Base-by-base conservation (phyloP, 129 eudicot species). In the Escallonia rubra region DNA sequence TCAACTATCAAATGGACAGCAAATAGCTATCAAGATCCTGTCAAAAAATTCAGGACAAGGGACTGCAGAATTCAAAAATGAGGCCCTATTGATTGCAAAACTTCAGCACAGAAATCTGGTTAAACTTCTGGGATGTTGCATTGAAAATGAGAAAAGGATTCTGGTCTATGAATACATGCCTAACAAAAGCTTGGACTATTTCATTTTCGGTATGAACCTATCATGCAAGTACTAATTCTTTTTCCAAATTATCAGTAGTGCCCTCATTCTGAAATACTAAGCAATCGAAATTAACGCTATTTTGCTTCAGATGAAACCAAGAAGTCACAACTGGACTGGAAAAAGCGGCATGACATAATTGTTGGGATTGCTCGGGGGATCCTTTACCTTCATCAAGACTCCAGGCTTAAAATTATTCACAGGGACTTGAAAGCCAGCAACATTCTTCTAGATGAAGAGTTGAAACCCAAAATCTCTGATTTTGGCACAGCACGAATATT, bases 351-450 rank as follows among this genome's bases (percentile, higher is more conserved):
- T n/a, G 34, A 54, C 13, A 54, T 54, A 11, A 54, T 54, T 11
- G 16, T 54, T 3, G 71, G 71, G 1, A 43, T 68, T 41, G 72
- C 63, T 12, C 41, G 55, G 23, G 72, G 72, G 14, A 47, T 68
- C n/a, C 64, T 68, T 4, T 68, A 68, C 16, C 72, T 68, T 68
- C 72, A 68, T 57, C 63, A 68, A 16, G 72, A 68, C 57, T 66
- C 71, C 5, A 54, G 59, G 59, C 14, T 54, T 11, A 54, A 7
- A 54, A 54, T 54, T n/a, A 54, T 54, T 14, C 59, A 54, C 14
- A 12, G 59, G n/a, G 59, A 54, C 14, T 54, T 54, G 59, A 54
- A 54, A 54, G 59, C 59, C 5, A 54, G 59, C 59, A 54, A 54
- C 34, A 54, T 54, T 54, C 59, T 54, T 54, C 59, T 54, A 11